A percentile compares a stretch with the other conserved stretches of the same genome.
These are phyloP conservation scores for Teratosphaeria nubilosa DNA, from an alignment of 2,329 filamentous ascomycete species.

Conservation along the genomic window DNA sequence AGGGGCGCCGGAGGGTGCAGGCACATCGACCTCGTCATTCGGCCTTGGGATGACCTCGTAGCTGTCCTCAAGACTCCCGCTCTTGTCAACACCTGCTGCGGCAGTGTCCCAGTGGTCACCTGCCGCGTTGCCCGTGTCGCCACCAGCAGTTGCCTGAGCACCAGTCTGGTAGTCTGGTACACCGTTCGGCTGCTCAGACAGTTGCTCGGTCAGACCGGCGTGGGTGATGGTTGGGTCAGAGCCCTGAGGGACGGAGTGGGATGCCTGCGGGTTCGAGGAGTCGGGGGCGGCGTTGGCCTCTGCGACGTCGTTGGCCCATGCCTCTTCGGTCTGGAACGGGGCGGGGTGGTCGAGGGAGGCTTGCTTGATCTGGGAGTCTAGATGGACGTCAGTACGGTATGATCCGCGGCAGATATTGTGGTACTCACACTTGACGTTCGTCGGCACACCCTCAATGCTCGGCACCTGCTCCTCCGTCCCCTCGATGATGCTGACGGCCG, in stretches of 20 bases:
- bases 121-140: constrained; percentile 40
- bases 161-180: constrained; percentile 3
- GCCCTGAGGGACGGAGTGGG: constrained; percentile 14
- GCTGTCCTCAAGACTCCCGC: constrained; percentile 47
- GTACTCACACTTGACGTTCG: constrained; percentile 62
- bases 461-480: constrained; percentile 57
- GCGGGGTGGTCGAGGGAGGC: constrained; percentile 34
- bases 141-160: constrained; percentile 24
- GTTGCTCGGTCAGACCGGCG: constrained; percentile 58
- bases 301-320: constrained; percentile 39
- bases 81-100: constrained; percentile 37
- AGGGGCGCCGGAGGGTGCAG: constrained; percentile 43
- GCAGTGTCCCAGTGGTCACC: constrained; percentile 57
- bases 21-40: constrained; percentile 62
- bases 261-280: constrained; percentile 5
- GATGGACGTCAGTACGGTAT: not conserved
- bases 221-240: constrained; percentile 60
- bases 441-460: constrained; percentile 53
- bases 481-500: constrained; percentile 68
- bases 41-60: constrained; percentile 71
- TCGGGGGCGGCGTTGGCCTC: constrained; percentile 30
- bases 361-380: constrained; percentile 28
- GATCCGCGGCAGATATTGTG: not conserved
- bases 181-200: constrained; percentile 31
- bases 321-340: constrained; percentile 46